phyloP scores from a whole-genome alignment of 2,329 filamentous ascomycete species.

The Talaromyces sp. region DNA sequence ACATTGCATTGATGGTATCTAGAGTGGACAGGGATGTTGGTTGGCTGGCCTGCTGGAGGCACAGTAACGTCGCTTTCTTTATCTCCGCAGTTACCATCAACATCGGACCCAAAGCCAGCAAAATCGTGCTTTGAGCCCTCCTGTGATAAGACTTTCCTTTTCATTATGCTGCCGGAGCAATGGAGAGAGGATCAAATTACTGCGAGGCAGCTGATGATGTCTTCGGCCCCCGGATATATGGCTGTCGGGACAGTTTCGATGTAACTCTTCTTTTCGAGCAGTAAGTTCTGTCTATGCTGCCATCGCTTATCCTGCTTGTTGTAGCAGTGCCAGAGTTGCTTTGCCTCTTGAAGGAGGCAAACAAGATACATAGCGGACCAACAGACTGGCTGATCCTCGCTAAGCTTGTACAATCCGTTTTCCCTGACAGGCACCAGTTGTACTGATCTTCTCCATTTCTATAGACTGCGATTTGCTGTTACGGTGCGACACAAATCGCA shows the following conservation, averaged over 20 bases:
- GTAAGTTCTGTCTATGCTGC: conserved; percentile 29
- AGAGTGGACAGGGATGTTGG: neutral
- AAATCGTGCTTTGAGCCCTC: neutral
- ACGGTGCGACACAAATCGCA: conserved; percentile 6
- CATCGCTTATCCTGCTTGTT: conserved; percentile 22
- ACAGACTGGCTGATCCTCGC: conserved; percentile 9
- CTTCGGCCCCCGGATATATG: conserved; percentile 16
- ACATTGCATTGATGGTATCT: too few relatives aligned
- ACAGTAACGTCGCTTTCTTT: neutral
- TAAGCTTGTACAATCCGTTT: conserved; percentile 1
- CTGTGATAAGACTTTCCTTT: neutral
- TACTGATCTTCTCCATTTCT: conserved; percentile 7
- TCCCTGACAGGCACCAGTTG: neutral
- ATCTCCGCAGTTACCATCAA: neutral
- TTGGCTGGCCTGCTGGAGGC: neutral
- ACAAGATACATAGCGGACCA: conserved; percentile 6
- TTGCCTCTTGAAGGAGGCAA: conserved; percentile 1
- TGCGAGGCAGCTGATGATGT: conserved; percentile 10
- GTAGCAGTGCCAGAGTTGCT: conserved; percentile 23
- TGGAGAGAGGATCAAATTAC: conserved; percentile 10
- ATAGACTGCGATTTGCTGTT: conserved; percentile 9
- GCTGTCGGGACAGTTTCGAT: conserved; percentile 28
- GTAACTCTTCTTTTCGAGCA: conserved; percentile 38
- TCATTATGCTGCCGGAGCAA: conserved; percentile 8
- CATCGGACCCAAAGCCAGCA: neutral